Evolutionary conservation across 2,329 filamentous ascomycete genomes (phyloP), one percentile per base, ranked within the genome.

Genomic region (Lanzia echinophila): DNA sequence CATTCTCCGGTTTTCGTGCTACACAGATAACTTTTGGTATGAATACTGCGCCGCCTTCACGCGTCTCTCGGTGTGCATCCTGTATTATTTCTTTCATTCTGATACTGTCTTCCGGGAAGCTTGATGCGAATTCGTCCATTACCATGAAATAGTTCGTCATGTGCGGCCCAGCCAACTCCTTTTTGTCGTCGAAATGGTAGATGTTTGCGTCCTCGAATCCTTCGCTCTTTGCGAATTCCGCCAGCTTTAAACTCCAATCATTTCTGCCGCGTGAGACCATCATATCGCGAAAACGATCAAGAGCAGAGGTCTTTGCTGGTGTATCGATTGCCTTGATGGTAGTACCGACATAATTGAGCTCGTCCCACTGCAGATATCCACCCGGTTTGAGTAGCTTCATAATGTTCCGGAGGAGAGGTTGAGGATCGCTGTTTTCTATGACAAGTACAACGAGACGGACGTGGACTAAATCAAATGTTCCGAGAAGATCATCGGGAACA

Each of bases 351-450:
- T 20, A 36, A 20, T 47, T 20, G 7, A 47, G 45, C 13, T 47
- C 45, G 5, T 47, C 45, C 45, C 45, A 47, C 13, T 47, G 45
- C 8, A 47, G 28, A 47, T 47, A 38, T 36, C 45, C 45, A n/a
- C 45, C 45, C 7, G 45, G 45, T 36, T 47, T 47, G 45, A 47
- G 45, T 20, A 47, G 32, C 36, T 47, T 47, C 31, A 47, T 17
- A 20, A 47, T 33, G n/a, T 47, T 47, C 20, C 45, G 45, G 24
- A 47, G 32, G 32, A 47, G 31, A 20, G 45, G 45, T 36, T 17
- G n/a, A 19, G 45, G 45, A 34, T 47, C 24, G 6, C 33, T 22
- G 13, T 47, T 33, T 36, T 47, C 45, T n/a, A 47, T 36, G 17
- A 47, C 19, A 47, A 47, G 45, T 5, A 47, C 31, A 22, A 42